Evolutionary conservation across 148 eudicot species (phyloP).

Genomic region (Nepenthes gracilis): DNA sequence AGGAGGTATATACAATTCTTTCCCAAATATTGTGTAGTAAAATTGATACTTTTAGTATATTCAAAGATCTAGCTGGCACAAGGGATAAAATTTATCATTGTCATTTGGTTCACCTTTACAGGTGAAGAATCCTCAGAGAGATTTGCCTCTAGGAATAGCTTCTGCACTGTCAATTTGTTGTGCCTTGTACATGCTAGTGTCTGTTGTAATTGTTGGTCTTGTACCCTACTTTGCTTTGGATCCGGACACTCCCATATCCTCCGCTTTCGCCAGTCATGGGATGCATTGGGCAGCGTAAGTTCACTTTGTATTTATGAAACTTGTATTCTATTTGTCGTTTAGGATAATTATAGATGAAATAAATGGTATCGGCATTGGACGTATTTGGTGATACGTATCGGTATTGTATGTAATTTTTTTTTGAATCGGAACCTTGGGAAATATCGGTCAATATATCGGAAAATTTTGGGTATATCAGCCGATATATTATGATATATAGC

Average conservation of each 20-base stretch:
- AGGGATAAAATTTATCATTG: not conserved
- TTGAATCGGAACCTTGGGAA: no score
- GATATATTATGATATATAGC: no score
- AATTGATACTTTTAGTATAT: no score
- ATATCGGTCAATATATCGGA: no score
- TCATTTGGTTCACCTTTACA: constrained; percentile 13
- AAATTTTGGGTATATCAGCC: no score
- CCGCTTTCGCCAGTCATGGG: constrained; percentile 87
- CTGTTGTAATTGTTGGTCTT: constrained; percentile 82
- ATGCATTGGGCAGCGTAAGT: constrained; percentile 98
- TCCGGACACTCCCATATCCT: constrained; percentile 92
- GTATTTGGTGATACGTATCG: no score
- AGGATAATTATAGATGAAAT: not conserved
- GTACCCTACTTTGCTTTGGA: constrained; percentile 91
- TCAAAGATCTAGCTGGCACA: not conserved
- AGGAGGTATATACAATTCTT: constrained; percentile 45
- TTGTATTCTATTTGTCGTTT: not conserved
- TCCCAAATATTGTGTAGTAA: not conserved
- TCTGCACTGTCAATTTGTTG: constrained; percentile 74
- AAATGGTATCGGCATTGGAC: no score
- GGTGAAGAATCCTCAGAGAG: constrained; percentile 95
- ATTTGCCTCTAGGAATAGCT: constrained; percentile 87
- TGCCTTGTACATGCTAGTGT: constrained; percentile 84
- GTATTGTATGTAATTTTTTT: no score
- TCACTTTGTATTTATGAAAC: constrained; percentile 5